Evolutionary conservation across 495 filamentous ascomycete species (phyloP).

Genomic region (Daldinia decipiens): DNA sequence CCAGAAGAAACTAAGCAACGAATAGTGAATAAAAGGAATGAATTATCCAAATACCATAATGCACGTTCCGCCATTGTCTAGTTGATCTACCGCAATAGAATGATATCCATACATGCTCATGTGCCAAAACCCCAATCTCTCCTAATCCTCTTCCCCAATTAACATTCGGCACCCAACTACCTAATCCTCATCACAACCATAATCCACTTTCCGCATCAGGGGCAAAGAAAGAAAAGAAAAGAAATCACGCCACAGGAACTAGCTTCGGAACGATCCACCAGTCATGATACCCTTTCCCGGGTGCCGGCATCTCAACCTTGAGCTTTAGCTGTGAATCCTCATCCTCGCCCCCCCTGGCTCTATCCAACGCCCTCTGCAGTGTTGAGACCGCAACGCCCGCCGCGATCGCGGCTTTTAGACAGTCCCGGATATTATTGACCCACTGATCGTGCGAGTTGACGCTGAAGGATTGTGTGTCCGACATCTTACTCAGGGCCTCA

Average conservation of each 20-base stretch:
- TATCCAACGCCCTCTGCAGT: slow-evolving; percentile 60
- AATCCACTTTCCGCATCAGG: background rate
- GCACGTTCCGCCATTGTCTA: background rate
- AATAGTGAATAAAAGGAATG: background rate
- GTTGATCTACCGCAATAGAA: background rate
- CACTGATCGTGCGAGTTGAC: slow-evolving; percentile 66
- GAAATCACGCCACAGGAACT: slow-evolving; percentile 28
- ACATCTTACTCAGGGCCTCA: slow-evolving; percentile 65
- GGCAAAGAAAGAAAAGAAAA: background rate
- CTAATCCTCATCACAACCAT: background rate
- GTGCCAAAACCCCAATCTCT: background rate
- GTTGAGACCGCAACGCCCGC: slow-evolving; percentile 69
- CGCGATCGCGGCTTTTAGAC: slow-evolving; percentile 72
- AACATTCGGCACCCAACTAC: background rate
- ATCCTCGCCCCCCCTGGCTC: slow-evolving; percentile 24
- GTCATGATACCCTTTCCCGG: slow-evolving; percentile 70
- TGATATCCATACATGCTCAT: background rate
- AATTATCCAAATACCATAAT: background rate
- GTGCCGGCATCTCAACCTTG: slow-evolving; percentile 64
- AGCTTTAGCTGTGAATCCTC: slow-evolving; percentile 30
- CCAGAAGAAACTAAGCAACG: slow-evolving; percentile 4
- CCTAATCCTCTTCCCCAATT: background rate
- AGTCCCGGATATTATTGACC: slow-evolving; percentile 66
- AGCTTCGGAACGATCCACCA: slow-evolving; percentile 84
- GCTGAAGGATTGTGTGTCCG: slow-evolving; percentile 57